Evolutionary conservation across 805 yeast genomes (phyloP).

Genomic region (Saturnispora dispora): DNA sequence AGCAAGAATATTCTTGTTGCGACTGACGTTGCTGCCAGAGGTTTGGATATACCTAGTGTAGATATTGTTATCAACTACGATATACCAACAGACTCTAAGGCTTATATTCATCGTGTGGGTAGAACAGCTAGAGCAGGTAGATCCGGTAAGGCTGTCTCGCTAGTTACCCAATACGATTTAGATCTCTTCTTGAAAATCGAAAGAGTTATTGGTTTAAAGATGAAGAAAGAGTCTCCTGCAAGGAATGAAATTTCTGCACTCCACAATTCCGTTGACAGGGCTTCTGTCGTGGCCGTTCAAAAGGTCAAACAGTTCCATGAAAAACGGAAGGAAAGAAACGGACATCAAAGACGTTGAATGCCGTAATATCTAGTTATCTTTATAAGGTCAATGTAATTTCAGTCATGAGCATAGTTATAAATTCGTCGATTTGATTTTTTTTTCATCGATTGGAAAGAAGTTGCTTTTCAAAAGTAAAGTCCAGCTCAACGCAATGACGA

Average conservation of each 20-base stretch:
- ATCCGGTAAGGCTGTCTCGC: conserved; percentile 76
- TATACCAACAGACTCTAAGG: conserved; percentile 93
- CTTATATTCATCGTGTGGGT: conserved; percentile 94
- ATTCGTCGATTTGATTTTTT: background rate
- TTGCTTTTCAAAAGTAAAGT: background rate
- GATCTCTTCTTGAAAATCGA: conserved; percentile 85
- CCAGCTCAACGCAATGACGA: background rate
- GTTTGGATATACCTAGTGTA: conserved; percentile 91
- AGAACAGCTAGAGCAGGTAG: conserved; percentile 96
- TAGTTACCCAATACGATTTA: conserved; percentile 91
- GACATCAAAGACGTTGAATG: background rate
- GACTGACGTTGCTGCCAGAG: conserved; percentile 92
- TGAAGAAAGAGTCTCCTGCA: conserved; percentile 76
- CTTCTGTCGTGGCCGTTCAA: conserved; percentile 80
- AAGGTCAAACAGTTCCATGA: conserved; percentile 60
- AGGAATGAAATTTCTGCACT: conserved; percentile 68
- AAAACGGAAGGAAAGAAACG: conserved; percentile 12
- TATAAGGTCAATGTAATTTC: background rate
- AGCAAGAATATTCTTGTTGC: conserved; percentile 63
- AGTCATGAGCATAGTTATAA: background rate
- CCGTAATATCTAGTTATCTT: background rate
- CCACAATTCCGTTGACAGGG: conserved; percentile 83
- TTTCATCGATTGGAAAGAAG: background rate
- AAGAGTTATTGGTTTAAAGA: conserved; percentile 69
- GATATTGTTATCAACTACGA: conserved; percentile 86